Percentiles rank a stretch among this genome's conserved stretches.
These are phyloP conservation scores for Alternaria longipes DNA, from an alignment of 2,329 filamentous ascomycete species.

Conservation along the genomic window DNA sequence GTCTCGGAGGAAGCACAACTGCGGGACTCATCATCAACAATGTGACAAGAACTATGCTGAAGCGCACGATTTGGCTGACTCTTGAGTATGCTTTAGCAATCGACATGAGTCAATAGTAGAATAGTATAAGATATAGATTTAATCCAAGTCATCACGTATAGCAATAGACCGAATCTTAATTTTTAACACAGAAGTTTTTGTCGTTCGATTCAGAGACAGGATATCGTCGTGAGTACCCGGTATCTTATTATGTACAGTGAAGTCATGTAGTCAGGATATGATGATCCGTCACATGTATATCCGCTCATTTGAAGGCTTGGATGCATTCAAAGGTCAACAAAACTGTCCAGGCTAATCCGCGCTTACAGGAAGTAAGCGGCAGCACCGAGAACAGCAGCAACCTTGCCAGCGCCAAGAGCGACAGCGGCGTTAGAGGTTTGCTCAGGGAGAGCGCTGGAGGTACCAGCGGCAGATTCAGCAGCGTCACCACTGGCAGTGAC, in stretches of 20 bases:
- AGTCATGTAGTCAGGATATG: neutral
- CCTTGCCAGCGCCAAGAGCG: neutral
- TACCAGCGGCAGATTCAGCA: slow-evolving; percentile 7
- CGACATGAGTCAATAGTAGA: neutral
- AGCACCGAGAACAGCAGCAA: slow-evolving; percentile 13
- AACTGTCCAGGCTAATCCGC: neutral
- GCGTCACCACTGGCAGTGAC: slow-evolving; percentile 11
- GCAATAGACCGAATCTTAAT: neutral
- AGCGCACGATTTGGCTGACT: neutral
- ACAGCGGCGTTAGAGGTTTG: slow-evolving; percentile 17
- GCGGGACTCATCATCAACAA: neutral
- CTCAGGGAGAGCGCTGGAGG: slow-evolving; percentile 13
- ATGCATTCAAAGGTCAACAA: neutral
- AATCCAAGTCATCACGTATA: too few relatives aligned
- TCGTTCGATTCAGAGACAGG: neutral
- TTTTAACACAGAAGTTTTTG: neutral
- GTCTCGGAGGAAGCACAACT: neutral
- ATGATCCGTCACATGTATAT: neutral
- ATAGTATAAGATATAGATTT: neutral
- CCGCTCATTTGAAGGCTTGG: neutral
- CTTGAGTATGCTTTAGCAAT: neutral
- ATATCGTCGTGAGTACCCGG: neutral
- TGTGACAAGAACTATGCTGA: neutral
- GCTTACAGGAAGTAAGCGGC: slow-evolving; percentile 14
- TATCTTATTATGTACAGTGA: neutral